Base-by-base conservation (phyloP, 352 stramenopile species). In the Pythium monospermum region DNA sequence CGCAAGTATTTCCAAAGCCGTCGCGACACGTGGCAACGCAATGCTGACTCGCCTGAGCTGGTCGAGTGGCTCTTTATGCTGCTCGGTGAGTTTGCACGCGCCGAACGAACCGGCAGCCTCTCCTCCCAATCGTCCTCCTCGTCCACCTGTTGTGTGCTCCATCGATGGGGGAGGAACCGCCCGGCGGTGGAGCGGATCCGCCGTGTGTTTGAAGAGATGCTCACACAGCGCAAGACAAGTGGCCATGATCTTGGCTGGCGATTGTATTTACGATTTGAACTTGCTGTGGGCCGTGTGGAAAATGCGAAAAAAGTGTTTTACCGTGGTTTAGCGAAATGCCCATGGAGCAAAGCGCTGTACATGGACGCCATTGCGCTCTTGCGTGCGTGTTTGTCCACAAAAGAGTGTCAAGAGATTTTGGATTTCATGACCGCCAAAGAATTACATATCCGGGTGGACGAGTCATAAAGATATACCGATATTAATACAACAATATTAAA, bases 281-380 rank as follows among this genome's bases (percentile, higher is more conserved):
- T 92, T 16, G 72, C 70, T 1, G 46, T 85, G 13, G 83, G 83
- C 4, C 83, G 83, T 48, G 64, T 92, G 10, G 75, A 89, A 32
- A 61, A 60, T 8, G 78, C 81, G 16, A 81, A 73, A 28, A 86
- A 84, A 33, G 64, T 92, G 4, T 74, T 91, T 38, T 91, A 92
- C 28, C 80, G 83, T 30, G 81, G 67, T 18, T 56, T 94, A 43
- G 68, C 69, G 22, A 74, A 68, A 5, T 88, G 76, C 53, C 73
- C 81, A 28, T 94, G 83, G 83, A 91, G 81, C 52, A 94, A 92
- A 41, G 57, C 57, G 21, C 48, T 94, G 28, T 91, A 89, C 46
- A 55, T 86, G 43, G 81, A 90, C 42, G 77, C 75, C 0, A 45
- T 91, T 11, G 60, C 69, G 8, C 38, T 90, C 12, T 48, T 91